Base-by-base conservation (phyloP, 176 grass and related monocot genomes). In the Dendrocalamus sinicus region DNA sequence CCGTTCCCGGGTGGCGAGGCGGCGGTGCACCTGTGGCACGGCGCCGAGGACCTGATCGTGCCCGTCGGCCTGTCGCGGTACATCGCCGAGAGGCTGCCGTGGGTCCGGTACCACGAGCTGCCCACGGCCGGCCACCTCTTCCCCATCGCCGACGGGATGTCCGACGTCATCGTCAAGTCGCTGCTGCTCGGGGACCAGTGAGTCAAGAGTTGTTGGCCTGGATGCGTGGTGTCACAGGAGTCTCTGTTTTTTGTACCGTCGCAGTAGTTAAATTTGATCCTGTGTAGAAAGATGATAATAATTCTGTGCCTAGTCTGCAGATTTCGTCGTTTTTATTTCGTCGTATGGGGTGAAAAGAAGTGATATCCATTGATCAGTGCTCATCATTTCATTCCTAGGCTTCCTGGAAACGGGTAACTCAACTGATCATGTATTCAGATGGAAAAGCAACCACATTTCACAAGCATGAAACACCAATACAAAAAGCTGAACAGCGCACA, bases 31-130 rank as follows among this genome's bases (percentile, higher is more conserved):
- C 71, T 98, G 39, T 98, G 96, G 96, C 96, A 98, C 32, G 93
- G 91, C 53, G 79, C 88, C 8, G 55, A 92, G 57, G 96, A 98
- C 72, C 80, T 77, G 14, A 92, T 94, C 63, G 93, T 98, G 88
- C 91, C 96, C 7, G 90, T 94, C 30, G 37, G 2, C 48, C 22
- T 95, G 37, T 95, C 96, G 0, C 90, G 96, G 10, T 50, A 92
- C 79, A 95, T 98, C 57, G 60, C 72, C 0, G n/a, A 92, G 81
- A 88, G 30, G 41, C 86, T 92, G 47, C 88, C 91, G 4, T 98
- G 96, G 96, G 76, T 98, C 24, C 68, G 61, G 7, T 98, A 95
- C 76, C 96, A 95, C 74, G 93, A 98, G 78, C 81, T 98, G 26
- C 88, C 96, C 28, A 79, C 88, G 10, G 72, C 91, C 8, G 93